Conservation (phyloP, 2,329 filamentous ascomycete genomes). For the Bipolaris oryzae region DNA sequence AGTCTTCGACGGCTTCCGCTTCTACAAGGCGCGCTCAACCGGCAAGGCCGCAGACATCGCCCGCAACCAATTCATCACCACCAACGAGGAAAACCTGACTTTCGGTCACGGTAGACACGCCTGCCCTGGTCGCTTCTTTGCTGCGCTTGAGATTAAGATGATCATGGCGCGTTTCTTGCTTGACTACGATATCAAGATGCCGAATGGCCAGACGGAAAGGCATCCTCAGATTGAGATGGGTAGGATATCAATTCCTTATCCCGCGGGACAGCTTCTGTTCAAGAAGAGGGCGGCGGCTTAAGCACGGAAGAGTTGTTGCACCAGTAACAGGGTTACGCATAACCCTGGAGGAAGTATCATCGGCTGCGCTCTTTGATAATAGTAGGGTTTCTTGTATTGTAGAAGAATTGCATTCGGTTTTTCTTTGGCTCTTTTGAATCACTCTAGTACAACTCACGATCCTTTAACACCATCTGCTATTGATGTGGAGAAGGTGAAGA, state of each 20-base stretch:
- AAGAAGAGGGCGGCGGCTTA: conserved; percentile 10
- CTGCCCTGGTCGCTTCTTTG: conserved; percentile 45
- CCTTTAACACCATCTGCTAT: too few relatives aligned
- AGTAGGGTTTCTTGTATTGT: too few relatives aligned
- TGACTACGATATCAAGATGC: conserved; percentile 38
- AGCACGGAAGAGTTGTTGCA: too few relatives aligned
- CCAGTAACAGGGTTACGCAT: too few relatives aligned
- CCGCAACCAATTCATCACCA: conserved; percentile 41
- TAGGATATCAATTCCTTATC: conserved; percentile 17
- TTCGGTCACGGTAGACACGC: conserved; percentile 43
- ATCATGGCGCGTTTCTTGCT: conserved; percentile 36
- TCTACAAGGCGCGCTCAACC: conserved; percentile 35
- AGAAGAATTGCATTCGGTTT: too few relatives aligned
- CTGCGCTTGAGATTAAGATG: conserved; percentile 44
- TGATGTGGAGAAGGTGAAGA: too few relatives aligned
- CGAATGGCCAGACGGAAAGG: conserved; percentile 22
- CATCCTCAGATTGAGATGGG: conserved; percentile 24
- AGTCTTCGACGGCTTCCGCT: conserved; percentile 41
- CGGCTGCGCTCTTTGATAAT: too few relatives aligned
- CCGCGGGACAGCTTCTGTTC: conserved; percentile 24
- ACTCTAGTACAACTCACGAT: too few relatives aligned
- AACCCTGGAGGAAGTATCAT: too few relatives aligned
- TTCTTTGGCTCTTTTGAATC: too few relatives aligned
- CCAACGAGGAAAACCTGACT: conserved; percentile 30
- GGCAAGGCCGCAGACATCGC: conserved; percentile 32